Conservation (phyloP, 1,139 yeast genomes). For the Scheffersomyces illinoinensis region DNA sequence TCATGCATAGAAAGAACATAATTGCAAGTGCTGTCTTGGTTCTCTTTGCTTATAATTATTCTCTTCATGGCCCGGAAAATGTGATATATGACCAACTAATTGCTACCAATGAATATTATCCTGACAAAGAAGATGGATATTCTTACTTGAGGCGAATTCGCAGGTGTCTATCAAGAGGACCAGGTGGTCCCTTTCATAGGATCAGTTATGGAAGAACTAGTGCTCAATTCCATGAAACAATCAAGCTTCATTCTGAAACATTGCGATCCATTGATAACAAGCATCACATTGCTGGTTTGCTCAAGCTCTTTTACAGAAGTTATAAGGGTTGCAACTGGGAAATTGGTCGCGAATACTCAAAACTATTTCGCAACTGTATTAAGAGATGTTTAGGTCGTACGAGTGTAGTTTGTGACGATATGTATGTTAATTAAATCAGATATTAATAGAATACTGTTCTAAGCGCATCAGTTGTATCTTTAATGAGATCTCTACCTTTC, state of each 20-base stretch:
- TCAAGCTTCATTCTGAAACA: conserved; percentile 6
- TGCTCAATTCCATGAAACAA: conserved; percentile 5
- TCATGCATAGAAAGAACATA: conserved; percentile 56
- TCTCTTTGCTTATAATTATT: conserved; percentile 59
- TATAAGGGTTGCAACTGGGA: conserved; percentile 52
- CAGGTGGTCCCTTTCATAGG: conserved; percentile 22
- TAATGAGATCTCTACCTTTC: conserved; percentile 39
- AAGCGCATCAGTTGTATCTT: conserved; percentile 30
- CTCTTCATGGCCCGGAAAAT: conserved; percentile 57
- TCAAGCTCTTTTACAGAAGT: conserved; percentile 36
- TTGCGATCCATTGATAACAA: conserved; percentile 28
- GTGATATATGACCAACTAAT: conserved; percentile 20
- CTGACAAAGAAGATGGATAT: conserved; percentile 39
- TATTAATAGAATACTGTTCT: conserved; percentile 16
- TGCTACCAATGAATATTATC: conserved; percentile 15
- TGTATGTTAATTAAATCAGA: conserved; percentile 31
- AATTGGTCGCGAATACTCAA: conserved; percentile 56
- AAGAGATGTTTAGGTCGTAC: conserved; percentile 54
- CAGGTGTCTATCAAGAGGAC: conserved; percentile 26
- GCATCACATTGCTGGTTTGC: conserved; percentile 53
- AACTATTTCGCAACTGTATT: conserved; percentile 54
- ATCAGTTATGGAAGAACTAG: conserved; percentile 1
- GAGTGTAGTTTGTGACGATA: conserved; percentile 48
- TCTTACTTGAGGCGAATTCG: conserved; percentile 36
- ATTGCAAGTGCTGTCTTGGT: conserved; percentile 53